These are phyloP conservation scores for Pseudonitzschia delicatissima DNA, from an alignment of 108 stramenopile genomes.

Conservation along the genomic window DNA sequence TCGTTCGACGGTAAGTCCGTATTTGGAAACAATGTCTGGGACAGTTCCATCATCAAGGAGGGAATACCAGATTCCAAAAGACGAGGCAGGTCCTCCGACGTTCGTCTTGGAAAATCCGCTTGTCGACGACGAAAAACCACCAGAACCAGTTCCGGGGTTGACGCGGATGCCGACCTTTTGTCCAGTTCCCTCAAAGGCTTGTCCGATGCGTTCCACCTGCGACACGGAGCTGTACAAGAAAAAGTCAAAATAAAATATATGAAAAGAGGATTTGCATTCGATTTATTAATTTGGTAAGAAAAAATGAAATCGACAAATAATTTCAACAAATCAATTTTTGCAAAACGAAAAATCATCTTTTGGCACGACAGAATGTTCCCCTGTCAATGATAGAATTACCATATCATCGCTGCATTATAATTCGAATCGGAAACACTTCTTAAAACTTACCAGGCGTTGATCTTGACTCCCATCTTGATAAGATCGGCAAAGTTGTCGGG, in stretches of 20 bases:
- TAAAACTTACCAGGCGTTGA: constrained; percentile 73
- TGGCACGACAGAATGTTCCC: not conserved
- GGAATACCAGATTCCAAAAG: constrained; percentile 95
- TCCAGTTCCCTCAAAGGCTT: constrained; percentile 72
- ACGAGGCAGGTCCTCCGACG: constrained; percentile 94
- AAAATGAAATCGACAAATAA: not conserved
- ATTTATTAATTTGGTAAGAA: not conserved
- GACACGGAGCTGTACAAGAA: constrained; percentile 67
- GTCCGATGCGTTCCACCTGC: constrained; percentile 88
- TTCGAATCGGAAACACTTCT: not conserved
- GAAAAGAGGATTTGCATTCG: not conserved
- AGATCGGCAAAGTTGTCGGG: constrained; percentile 84
- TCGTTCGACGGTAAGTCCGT: constrained; percentile 87
- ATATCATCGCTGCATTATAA: not conserved
- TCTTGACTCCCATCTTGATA: constrained; percentile 77
- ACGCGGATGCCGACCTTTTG: constrained; percentile 92
- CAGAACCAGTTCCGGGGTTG: constrained; percentile 97
- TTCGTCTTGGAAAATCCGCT: constrained; percentile 92
- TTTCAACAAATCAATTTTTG: not conserved
- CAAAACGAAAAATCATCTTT: not conserved
- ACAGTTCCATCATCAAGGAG: constrained; percentile 80
- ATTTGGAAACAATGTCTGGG: constrained; percentile 81
- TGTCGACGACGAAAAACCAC: constrained; percentile 90
- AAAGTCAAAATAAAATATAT: constrained; percentile 4
- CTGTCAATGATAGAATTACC: no score